Evolutionary conservation across 257 asterid species (phyloP).

Genomic region (Schizonepeta tenuifolia): DNA sequence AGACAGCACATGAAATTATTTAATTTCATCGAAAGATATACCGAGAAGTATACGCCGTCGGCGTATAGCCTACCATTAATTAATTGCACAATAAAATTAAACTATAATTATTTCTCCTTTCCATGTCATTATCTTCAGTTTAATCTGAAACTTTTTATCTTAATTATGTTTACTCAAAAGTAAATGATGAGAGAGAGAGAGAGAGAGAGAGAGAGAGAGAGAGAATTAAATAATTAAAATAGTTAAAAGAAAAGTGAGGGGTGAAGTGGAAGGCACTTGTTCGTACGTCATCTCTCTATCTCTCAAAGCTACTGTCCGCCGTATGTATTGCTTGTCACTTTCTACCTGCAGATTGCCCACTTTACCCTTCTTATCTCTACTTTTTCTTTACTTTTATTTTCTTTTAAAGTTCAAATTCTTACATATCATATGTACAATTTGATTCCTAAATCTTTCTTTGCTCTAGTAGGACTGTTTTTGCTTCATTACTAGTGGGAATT

Average conservation of each 20-base stretch:
- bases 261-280: conserved; percentile 57
- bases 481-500: background rate
- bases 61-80: no score
- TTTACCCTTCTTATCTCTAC: conserved; percentile 24
- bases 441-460: background rate
- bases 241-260: conserved; percentile 22
- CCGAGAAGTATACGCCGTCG: no score
- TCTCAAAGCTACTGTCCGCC: conserved; percentile 17
- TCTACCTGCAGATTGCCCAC: conserved; percentile 4
- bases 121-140: background rate
- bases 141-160: background rate
- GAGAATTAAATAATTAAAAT: background rate
- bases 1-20: no score
- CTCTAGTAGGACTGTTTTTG: background rate
- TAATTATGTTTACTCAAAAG: background rate
- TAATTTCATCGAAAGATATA: no score
- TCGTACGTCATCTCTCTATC: conserved; percentile 42
- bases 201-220: background rate
- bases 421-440: background rate
- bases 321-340: conserved; percentile 19
- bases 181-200: no score
- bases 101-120: background rate
- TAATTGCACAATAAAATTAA: background rate
- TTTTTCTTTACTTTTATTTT: background rate
- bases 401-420: background rate